Conservation (phyloP, 345 rosid species). For the Brassica cretica region DNA sequence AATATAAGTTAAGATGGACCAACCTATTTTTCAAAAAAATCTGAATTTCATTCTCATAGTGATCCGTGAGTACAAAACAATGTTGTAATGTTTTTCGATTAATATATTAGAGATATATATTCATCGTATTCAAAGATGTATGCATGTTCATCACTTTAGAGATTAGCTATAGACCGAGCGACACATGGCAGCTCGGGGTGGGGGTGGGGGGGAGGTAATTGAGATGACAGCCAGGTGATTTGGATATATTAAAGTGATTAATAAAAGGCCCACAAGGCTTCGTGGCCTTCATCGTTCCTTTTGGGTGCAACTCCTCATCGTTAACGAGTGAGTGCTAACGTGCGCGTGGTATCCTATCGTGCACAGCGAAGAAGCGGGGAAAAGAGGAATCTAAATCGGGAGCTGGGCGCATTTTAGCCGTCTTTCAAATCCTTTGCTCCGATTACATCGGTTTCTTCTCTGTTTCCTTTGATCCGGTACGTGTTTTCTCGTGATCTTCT, state of each 20-base stretch:
- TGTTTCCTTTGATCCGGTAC: slow-evolving; percentile 25
- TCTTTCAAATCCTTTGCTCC: slow-evolving; percentile 35
- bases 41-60: too few species aligned
- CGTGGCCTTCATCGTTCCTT: slow-evolving; percentile 22
- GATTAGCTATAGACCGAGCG: neutral
- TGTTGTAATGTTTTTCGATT: too few species aligned
- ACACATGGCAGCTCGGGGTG: neutral
- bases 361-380: slow-evolving; percentile 31
- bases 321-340: slow-evolving; percentile 8
- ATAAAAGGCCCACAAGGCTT: slow-evolving; percentile 36
- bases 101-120: too few species aligned
- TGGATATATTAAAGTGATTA: neutral
- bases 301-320: neutral
- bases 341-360: slow-evolving; percentile 38
- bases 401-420: slow-evolving; percentile 37
- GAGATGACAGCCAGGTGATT: neutral
- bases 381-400: slow-evolving; percentile 31
- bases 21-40: too few species aligned
- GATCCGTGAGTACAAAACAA: too few species aligned
- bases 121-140: too few species aligned
- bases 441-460: slow-evolving; percentile 24
- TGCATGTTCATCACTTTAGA: neutral
- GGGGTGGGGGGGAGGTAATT: too few species aligned
- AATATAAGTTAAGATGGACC: too few species aligned
- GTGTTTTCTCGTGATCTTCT: neutral